phyloP scores from a whole-genome alignment of 768 basidiomycete species.

The Lepiota venenata region DNA sequence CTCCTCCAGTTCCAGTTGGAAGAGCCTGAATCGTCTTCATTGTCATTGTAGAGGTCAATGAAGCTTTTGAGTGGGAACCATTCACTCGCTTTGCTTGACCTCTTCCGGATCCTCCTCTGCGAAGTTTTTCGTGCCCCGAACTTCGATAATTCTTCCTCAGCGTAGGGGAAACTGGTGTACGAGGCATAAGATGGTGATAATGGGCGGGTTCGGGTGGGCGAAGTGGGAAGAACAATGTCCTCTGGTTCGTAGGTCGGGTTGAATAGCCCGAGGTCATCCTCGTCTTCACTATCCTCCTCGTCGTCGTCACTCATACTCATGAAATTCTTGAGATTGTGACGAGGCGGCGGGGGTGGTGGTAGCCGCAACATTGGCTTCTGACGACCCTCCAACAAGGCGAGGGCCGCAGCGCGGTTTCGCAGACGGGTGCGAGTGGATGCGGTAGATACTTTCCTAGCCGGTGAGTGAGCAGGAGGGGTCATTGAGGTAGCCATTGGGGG shows the following conservation, averaged over 20 bases:
- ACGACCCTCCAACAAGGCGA: conserved; percentile 64
- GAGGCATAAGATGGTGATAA: conserved; percentile 13
- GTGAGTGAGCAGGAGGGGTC: conserved; percentile 5
- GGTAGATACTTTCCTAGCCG: conserved; percentile 26
- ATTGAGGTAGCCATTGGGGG: conserved; percentile 14
- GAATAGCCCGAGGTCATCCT: conserved; percentile 17
- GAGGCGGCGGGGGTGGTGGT: conserved; percentile 13
- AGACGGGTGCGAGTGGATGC: conserved; percentile 44
- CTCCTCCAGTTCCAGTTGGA: conserved; percentile 56
- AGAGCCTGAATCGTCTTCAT: conserved; percentile 23
- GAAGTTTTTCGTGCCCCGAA: conserved; percentile 1
- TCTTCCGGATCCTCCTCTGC: conserved; percentile 13
- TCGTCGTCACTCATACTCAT: conserved; percentile 69
- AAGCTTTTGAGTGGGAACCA: conserved; percentile 63
- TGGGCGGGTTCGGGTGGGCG: conserved; percentile 8
- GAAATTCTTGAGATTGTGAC: conserved; percentile 40
- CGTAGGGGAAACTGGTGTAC: conserved; percentile 13
- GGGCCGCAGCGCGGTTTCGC: conserved; percentile 53
- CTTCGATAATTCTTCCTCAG: conserved; percentile 2
- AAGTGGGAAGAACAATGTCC: conserved; percentile 32
- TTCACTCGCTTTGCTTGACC: conserved; percentile 29
- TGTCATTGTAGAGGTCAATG: conserved; percentile 54
- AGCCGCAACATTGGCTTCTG: conserved; percentile 14
- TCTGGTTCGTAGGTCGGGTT: conserved; percentile 29
- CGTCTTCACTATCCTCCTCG: conserved; percentile 47